A percentile compares a stretch with the other conserved stretches of the same genome.
phyloP scores from a whole-genome alignment of 768 basidiomycete species.

The Boletus coccyginus region DNA sequence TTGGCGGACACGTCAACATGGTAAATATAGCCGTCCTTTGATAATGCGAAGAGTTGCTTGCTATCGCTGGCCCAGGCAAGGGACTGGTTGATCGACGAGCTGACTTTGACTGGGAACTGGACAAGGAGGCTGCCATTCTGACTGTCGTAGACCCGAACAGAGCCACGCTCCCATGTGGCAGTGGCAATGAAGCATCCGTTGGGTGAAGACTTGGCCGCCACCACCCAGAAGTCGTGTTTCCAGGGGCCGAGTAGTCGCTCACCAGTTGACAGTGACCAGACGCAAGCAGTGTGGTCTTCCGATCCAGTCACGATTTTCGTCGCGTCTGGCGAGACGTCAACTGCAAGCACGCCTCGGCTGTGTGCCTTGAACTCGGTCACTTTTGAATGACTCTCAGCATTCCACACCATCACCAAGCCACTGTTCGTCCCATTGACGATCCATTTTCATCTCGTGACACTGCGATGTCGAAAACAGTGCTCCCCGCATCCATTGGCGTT shows the following conservation, averaged over 20 bases:
- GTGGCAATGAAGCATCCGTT: background rate
- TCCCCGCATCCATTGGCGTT: background rate
- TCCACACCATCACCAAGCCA: constrained; percentile 5
- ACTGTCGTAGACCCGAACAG: background rate
- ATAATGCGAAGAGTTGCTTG: background rate
- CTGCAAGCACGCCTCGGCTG: background rate
- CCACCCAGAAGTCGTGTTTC: background rate
- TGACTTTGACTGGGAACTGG: background rate
- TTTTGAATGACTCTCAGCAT: background rate
- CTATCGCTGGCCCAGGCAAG: background rate
- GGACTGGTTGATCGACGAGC: background rate
- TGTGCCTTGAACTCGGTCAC: background rate
- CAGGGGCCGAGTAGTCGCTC: background rate
- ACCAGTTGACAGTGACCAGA: background rate
- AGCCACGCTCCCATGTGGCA: background rate
- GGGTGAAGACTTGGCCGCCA: background rate
- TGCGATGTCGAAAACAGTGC: background rate
- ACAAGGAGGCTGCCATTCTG: background rate
- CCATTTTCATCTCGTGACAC: constrained; percentile 1
- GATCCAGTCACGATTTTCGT: background rate
- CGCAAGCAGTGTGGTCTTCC: background rate
- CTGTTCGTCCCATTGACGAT: background rate
- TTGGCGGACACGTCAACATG: background rate
- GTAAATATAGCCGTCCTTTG: background rate
- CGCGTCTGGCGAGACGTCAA: constrained; percentile 6